Evolutionary conservation across 1,284 basidiomycete genomes (phyloP).

Genomic region (Ustilago curta): DNA sequence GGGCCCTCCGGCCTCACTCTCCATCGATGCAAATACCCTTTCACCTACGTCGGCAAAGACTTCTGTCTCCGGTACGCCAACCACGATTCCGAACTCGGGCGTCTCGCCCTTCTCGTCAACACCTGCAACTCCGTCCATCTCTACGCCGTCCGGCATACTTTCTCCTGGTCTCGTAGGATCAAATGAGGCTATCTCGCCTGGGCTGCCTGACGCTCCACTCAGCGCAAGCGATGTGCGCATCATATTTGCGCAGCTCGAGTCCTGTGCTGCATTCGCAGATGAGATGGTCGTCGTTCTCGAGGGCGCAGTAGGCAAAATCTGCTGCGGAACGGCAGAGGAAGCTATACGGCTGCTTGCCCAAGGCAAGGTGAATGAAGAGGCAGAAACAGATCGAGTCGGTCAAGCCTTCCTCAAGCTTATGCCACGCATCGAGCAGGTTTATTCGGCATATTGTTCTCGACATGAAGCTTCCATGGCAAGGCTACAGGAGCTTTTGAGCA

Average conservation of each 20-base stretch:
- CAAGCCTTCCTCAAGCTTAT: conserved; percentile 81
- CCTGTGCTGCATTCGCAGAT: conserved; percentile 80
- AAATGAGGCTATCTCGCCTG: conserved; percentile 8
- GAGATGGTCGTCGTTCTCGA: conserved; percentile 73
- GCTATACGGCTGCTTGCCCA: conserved; percentile 28
- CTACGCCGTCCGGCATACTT: conserved; percentile 14
- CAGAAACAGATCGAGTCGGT: conserved; percentile 77
- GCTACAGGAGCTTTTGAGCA: conserved; percentile 64
- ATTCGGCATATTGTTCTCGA: conserved; percentile 86
- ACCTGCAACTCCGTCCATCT: conserved; percentile 30
- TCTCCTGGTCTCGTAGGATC: conserved; percentile 6
- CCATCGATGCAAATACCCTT: conserved; percentile 23
- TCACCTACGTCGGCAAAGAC: conserved; percentile 16
- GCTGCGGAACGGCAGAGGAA: conserved; percentile 38
- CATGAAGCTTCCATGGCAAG: conserved; percentile 82
- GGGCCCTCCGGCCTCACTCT: conserved; percentile 25
- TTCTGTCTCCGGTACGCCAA: conserved; percentile 5
- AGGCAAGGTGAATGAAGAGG: conserved; percentile 25
- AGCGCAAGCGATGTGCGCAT: conserved; percentile 78
- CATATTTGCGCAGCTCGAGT: conserved; percentile 83
- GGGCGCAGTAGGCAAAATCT: conserved; percentile 62
- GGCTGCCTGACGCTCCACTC: conserved; percentile 71
- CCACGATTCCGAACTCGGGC: conserved; percentile 2
- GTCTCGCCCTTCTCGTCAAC: conserved; percentile 22
- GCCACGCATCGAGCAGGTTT: conserved; percentile 80